Evolutionary conservation across 1,139 yeast species (phyloP).

Genomic region (Sporopachydermia cereana): DNA sequence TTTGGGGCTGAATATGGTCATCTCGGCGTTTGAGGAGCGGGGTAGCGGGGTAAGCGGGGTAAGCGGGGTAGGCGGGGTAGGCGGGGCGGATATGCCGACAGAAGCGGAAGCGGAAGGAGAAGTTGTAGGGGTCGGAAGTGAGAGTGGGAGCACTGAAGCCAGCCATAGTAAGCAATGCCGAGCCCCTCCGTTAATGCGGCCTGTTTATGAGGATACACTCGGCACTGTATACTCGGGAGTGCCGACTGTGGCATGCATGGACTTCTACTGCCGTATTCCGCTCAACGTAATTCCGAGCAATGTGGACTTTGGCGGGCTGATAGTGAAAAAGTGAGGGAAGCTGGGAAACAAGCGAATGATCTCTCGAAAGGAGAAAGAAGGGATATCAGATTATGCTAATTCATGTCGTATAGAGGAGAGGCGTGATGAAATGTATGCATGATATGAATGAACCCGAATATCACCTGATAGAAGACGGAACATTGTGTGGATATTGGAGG

Average conservation of each 20-base stretch:
- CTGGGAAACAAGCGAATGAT: too few species aligned
- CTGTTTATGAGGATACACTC: constrained; percentile 1
- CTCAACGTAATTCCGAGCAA: constrained; percentile 3
- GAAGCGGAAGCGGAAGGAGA: background rate
- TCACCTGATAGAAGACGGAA: too few species aligned
- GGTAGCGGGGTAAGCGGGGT: too few species aligned
- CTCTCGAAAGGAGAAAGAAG: too few species aligned
- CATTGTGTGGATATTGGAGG: too few species aligned
- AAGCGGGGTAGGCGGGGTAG: too few species aligned
- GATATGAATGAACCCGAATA: too few species aligned
- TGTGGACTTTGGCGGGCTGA: constrained; percentile 2
- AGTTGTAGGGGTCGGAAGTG: background rate
- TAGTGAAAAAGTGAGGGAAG: constrained; percentile 3
- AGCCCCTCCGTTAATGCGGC: background rate
- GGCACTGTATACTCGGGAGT: background rate
- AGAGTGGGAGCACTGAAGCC: too few species aligned
- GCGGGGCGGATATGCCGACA: background rate
- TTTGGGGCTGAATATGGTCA: background rate
- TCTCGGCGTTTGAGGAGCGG: background rate
- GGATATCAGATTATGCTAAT: background rate
- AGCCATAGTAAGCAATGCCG: too few species aligned
- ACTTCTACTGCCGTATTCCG: constrained; percentile 3
- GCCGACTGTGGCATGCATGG: background rate
- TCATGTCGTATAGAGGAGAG: background rate
- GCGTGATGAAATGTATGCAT: too few species aligned